phyloP scores from a whole-genome alignment of 2,329 filamentous ascomycete species.

The Paecilomyces sp. region DNA sequence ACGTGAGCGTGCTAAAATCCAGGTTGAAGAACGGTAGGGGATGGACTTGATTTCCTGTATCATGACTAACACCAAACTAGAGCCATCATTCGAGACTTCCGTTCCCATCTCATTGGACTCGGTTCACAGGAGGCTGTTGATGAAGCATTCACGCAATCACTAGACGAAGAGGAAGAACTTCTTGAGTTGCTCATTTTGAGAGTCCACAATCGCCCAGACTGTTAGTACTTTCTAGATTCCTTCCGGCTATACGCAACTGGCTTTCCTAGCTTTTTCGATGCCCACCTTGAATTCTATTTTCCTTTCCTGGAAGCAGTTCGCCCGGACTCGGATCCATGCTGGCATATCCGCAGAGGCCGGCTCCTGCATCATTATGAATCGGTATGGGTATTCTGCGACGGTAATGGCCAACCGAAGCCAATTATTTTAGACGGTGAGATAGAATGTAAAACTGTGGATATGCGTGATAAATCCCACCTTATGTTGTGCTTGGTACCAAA shows the following conservation, averaged over 20 bases:
- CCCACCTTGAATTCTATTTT: not conserved
- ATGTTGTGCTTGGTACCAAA: too few relatives aligned
- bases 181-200: not conserved
- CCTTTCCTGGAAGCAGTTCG: not conserved
- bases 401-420: too few relatives aligned
- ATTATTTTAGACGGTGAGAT: too few relatives aligned
- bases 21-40: too few relatives aligned
- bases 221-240: not conserved
- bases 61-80: too few relatives aligned
- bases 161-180: not conserved
- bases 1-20: too few relatives aligned
- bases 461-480: too few relatives aligned
- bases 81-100: not conserved
- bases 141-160: not conserved
- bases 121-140: not conserved
- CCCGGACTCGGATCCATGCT: not conserved
- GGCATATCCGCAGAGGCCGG: not conserved
- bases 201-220: not conserved
- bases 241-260: not conserved
- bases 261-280: not conserved
- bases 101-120: not conserved
- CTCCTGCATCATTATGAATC: not conserved
- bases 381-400: not conserved
- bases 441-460: too few relatives aligned
- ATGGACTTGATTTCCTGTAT: too few relatives aligned